Conservation (phyloP, 2,329 filamentous ascomycete genomes). For the Clarireedia monteithiana region DNA sequence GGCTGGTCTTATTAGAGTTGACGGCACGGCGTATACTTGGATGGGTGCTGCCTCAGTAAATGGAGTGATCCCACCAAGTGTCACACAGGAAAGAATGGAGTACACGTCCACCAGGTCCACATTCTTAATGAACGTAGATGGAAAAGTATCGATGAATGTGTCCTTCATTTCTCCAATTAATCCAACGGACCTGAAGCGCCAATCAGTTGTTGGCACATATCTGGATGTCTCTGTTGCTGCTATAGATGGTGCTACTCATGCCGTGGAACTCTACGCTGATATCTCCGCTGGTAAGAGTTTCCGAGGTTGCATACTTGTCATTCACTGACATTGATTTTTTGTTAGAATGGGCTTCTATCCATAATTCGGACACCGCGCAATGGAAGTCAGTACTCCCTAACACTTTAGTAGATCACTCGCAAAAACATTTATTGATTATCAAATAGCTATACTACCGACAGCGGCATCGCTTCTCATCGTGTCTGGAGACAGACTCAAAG, state of each 20-base stretch:
- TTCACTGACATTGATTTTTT: neutral
- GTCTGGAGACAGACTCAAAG: slow-evolving; percentile 21
- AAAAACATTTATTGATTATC: slow-evolving; percentile 50
- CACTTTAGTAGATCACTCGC: slow-evolving; percentile 34
- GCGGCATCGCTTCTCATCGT: slow-evolving; percentile 20
- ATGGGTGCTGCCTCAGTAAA: slow-evolving; percentile 47
- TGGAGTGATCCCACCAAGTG: slow-evolving; percentile 37
- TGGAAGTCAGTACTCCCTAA: slow-evolving; percentile 54
- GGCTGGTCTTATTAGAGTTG: slow-evolving; percentile 65
- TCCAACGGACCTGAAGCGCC: slow-evolving; percentile 55
- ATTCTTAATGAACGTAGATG: slow-evolving; percentile 58
- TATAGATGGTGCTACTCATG: slow-evolving; percentile 52
- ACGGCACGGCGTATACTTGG: slow-evolving; percentile 57
- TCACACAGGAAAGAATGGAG: slow-evolving; percentile 54
- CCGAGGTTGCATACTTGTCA: neutral
- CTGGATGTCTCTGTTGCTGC: slow-evolving; percentile 55
- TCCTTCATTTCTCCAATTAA: slow-evolving; percentile 68
- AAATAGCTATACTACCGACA: slow-evolving; percentile 17
- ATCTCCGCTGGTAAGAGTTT: slow-evolving; percentile 53
- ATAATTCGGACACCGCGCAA: slow-evolving; percentile 44
- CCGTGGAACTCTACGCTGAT: slow-evolving; percentile 65
- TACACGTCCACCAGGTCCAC: slow-evolving; percentile 67
- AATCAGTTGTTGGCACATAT: slow-evolving; percentile 66
- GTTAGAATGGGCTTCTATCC: slow-evolving; percentile 63
- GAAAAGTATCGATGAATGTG: slow-evolving; percentile 55